phyloP scores from a whole-genome alignment of 108 stramenopile species.

The Aurantiochytrium sp. region DNA sequence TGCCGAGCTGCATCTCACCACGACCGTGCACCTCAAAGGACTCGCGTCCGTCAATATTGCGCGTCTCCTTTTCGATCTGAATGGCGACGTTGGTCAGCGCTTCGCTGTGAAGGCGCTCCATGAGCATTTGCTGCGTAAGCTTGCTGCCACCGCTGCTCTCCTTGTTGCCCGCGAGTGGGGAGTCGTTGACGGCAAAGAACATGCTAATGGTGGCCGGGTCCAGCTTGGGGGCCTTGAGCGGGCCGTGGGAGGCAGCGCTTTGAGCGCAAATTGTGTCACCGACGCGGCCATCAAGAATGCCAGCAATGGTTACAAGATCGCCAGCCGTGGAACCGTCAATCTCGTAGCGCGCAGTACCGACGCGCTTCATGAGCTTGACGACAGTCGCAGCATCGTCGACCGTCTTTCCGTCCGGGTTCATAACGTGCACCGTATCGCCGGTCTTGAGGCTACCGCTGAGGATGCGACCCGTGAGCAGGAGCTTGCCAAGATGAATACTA shows the following conservation, averaged over 20 bases:
- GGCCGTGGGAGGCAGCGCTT: constrained; percentile 59
- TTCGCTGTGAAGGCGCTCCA: constrained; percentile 91
- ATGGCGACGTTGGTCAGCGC: constrained; percentile 91
- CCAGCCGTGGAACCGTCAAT: constrained; percentile 80
- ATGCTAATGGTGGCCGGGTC: constrained; percentile 98
- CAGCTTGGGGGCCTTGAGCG: constrained; percentile 84
- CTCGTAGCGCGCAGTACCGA: constrained; percentile 50
- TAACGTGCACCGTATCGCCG: constrained; percentile 1
- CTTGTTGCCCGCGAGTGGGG: constrained; percentile 81
- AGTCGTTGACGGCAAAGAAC: constrained; percentile 97
- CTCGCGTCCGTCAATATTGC: constrained; percentile 47
- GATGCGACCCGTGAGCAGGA: not conserved
- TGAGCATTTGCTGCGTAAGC: constrained; percentile 88
- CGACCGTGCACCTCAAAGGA: constrained; percentile 89
- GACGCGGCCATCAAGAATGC: constrained; percentile 77
- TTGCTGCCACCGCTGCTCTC: constrained; percentile 73
- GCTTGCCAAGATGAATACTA: constrained; percentile 8
- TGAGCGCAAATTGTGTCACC: constrained; percentile 75
- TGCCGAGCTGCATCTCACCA: constrained; percentile 95
- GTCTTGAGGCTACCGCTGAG: not conserved
- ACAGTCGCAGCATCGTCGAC: not conserved
- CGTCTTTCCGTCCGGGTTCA: constrained; percentile 15
- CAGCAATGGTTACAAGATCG: constrained; percentile 95
- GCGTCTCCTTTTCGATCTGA: not conserved
- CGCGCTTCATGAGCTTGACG: constrained; percentile 20